Evolutionary conservation across 148 eudicot species (phyloP).

Genomic region (Tetragonia tetragonoides): DNA sequence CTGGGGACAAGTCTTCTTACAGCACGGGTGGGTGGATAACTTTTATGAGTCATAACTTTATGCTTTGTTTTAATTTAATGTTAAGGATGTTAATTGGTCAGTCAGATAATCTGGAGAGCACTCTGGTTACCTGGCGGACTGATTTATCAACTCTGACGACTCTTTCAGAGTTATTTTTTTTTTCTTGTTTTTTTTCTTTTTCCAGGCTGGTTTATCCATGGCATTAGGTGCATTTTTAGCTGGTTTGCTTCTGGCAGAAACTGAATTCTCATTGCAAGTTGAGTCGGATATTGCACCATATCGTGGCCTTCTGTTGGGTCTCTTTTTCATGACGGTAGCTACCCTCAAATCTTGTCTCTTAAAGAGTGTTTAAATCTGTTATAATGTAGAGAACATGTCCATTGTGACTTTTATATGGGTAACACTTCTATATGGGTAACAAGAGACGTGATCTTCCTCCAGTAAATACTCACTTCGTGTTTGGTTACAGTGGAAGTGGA

Average conservation of each 20-base stretch:
- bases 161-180: not conserved
- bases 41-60: slow-evolving; percentile 1
- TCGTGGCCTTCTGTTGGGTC: slow-evolving; percentile 96
- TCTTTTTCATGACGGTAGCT: slow-evolving; percentile 96
- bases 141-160: not conserved
- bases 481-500: not conserved
- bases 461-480: not conserved
- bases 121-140: not conserved
- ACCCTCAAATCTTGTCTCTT: slow-evolving; percentile 9
- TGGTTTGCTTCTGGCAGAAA: slow-evolving; percentile 98
- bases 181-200: slow-evolving; percentile 13
- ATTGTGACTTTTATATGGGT: not conserved
- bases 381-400: not conserved
- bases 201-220: slow-evolving; percentile 99
- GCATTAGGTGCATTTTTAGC: slow-evolving; percentile 98
- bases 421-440: not conserved
- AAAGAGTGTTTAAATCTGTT: not conserved
- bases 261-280: slow-evolving; percentile 94
- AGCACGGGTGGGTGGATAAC: slow-evolving; percentile 65
- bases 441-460: not conserved
- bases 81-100: not conserved
- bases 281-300: slow-evolving; percentile 99
- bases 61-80: not conserved
- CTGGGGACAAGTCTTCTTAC: slow-evolving; percentile 96
- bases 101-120: not conserved